Conservation (phyloP, 306 rosid species). For the Geum urbanum region DNA sequence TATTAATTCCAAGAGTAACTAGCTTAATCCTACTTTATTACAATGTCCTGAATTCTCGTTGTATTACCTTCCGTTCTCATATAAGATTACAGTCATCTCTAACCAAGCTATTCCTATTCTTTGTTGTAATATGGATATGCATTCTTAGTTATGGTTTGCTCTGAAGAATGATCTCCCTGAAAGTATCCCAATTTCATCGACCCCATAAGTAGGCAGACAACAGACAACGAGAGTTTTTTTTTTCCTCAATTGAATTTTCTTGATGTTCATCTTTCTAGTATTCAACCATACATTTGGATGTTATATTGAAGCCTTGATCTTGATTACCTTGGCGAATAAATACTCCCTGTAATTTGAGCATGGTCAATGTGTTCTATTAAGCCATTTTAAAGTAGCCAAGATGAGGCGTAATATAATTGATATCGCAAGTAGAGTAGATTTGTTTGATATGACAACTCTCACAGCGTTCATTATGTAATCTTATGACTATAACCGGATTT, state of each 20-base stretch:
- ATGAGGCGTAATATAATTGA: background rate
- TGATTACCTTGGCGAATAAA: background rate
- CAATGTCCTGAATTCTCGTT: background rate
- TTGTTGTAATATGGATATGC: background rate
- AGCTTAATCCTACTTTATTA: background rate
- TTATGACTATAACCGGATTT: background rate
- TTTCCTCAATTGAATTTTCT: background rate
- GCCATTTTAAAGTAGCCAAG: background rate
- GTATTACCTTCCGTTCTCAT: background rate
- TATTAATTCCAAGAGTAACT: background rate
- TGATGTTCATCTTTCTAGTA: background rate
- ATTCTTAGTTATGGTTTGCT: background rate
- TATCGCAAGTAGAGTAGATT: background rate
- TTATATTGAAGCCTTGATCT: background rate
- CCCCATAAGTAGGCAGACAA: background rate
- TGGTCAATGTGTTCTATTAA: background rate
- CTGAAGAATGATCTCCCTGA: background rate
- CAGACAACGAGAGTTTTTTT: background rate
- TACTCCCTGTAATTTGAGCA: background rate
- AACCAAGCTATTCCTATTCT: background rate
- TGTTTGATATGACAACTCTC: background rate
- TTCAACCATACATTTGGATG: background rate
- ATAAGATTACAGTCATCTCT: background rate
- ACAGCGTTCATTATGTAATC: background rate
- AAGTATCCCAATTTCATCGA: background rate